A percentile compares a stretch with the other conserved stretches of the same genome.
Evolutionary conservation across 1,284 basidiomycete genomes (phyloP).

Genomic region (Ceratobasidium theobromae): DNA sequence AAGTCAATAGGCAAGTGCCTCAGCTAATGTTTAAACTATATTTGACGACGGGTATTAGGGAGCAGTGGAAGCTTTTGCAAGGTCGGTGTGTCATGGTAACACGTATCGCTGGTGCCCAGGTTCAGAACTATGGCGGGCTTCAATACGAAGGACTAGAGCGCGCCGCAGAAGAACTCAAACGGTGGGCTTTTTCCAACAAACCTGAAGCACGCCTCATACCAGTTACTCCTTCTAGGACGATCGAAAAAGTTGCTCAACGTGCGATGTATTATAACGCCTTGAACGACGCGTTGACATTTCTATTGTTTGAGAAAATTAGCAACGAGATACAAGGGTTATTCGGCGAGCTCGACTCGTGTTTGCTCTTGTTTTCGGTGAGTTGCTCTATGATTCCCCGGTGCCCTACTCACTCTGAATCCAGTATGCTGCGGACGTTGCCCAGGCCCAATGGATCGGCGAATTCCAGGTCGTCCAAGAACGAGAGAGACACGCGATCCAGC

Average conservation of each 20-base stretch:
- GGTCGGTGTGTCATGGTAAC: slow-evolving; percentile 20
- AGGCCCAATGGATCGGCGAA: slow-evolving; percentile 9
- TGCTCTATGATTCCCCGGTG: background rate
- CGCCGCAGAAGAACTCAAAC: background rate
- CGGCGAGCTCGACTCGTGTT: background rate
- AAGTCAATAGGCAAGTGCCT: slow-evolving; percentile 1
- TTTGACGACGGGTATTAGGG: background rate
- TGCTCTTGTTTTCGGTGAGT: slow-evolving; percentile 11
- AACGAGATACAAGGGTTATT: slow-evolving; percentile 8
- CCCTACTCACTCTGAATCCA: background rate
- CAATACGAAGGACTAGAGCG: background rate
- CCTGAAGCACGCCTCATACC: too few relatives aligned
- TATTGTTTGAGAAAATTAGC: slow-evolving; percentile 1
- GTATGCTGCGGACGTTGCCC: background rate
- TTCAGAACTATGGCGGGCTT: background rate
- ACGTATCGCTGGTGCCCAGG: slow-evolving; percentile 7
- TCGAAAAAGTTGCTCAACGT: background rate
- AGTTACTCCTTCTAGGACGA: too few relatives aligned
- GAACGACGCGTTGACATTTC: background rate
- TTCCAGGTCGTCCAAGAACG: slow-evolving; percentile 1
- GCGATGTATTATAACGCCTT: background rate
- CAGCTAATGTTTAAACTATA: background rate
- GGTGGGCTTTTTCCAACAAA: too few relatives aligned
- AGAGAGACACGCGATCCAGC: background rate
- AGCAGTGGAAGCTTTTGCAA: slow-evolving; percentile 20